Conservation (phyloP, 169 alveolate species). For the Blepharisma undulans region DNA sequence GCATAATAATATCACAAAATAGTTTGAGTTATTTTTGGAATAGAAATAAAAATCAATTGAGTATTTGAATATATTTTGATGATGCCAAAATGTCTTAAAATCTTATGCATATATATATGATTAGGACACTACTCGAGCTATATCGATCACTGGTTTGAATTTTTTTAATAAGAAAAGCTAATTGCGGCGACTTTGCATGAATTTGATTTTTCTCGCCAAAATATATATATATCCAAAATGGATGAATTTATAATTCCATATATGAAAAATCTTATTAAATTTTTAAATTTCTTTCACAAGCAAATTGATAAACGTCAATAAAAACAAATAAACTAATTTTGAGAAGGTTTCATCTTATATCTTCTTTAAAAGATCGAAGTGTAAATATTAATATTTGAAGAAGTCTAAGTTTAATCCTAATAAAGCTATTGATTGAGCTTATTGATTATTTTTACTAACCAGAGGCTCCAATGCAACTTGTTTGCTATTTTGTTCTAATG, state of each 20-base stretch:
- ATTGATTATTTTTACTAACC: background rate
- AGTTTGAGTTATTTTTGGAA: background rate
- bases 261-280: no score
- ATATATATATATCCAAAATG: background rate
- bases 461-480: background rate
- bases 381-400: no score
- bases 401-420: no score
- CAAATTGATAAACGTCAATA: no score
- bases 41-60: background rate
- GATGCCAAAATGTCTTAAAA: background rate
- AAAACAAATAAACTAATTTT: no score
- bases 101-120: background rate
- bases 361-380: no score
- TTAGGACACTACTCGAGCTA: background rate
- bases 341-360: no score
- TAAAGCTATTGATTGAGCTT: no score
- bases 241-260: background rate
- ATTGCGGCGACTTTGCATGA: background rate
- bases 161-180: background rate
- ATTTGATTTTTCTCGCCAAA: background rate
- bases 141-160: background rate
- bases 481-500: background rate
- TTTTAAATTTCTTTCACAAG: no score
- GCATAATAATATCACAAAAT: no score
- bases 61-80: background rate